Evolutionary conservation across 345 rosid genomes (phyloP).

Genomic region (Erodium maritimum): DNA sequence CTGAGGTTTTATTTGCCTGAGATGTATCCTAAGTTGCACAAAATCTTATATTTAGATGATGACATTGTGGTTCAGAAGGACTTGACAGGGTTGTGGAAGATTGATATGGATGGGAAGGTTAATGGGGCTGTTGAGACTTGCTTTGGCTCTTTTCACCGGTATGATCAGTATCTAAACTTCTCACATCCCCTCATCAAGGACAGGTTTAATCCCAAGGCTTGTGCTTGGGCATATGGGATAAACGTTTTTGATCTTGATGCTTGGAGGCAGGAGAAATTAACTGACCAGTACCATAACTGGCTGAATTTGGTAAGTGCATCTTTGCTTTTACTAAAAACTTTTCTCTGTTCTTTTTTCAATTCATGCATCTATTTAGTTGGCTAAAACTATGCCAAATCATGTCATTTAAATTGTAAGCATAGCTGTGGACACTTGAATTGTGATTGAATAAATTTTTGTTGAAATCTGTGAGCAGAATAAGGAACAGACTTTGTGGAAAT

Average conservation of each 20-base stretch:
- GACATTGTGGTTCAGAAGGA: too few relatives aligned
- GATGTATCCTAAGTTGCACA: slow-evolving; percentile 69
- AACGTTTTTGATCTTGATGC: slow-evolving; percentile 82
- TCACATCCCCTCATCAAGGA: slow-evolving; percentile 62
- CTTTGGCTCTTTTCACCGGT: slow-evolving; percentile 84
- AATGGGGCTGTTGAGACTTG: slow-evolving; percentile 94
- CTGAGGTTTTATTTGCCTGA: slow-evolving; percentile 87
- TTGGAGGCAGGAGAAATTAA: slow-evolving; percentile 56
- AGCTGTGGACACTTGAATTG: too few relatives aligned
- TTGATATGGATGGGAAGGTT: slow-evolving; percentile 81
- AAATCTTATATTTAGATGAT: slow-evolving; percentile 77
- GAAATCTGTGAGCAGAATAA: slow-evolving; percentile 38
- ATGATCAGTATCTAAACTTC: slow-evolving; percentile 61
- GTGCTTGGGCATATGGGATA: slow-evolving; percentile 96
- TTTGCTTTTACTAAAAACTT: not conserved
- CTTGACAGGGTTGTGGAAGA: slow-evolving; percentile 68
- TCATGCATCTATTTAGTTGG: too few relatives aligned
- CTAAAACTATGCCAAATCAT: too few relatives aligned
- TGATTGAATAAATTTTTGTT: not conserved
- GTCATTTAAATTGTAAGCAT: too few relatives aligned
- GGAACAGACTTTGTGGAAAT: slow-evolving; percentile 54
- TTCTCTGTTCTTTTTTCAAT: not conserved
- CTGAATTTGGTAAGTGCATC: slow-evolving; percentile 16
- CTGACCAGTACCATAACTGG: slow-evolving; percentile 21
- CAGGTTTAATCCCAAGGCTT: slow-evolving; percentile 59